phyloP scores from a whole-genome alignment of 345 rosid species.

The Camelina neglecta region DNA sequence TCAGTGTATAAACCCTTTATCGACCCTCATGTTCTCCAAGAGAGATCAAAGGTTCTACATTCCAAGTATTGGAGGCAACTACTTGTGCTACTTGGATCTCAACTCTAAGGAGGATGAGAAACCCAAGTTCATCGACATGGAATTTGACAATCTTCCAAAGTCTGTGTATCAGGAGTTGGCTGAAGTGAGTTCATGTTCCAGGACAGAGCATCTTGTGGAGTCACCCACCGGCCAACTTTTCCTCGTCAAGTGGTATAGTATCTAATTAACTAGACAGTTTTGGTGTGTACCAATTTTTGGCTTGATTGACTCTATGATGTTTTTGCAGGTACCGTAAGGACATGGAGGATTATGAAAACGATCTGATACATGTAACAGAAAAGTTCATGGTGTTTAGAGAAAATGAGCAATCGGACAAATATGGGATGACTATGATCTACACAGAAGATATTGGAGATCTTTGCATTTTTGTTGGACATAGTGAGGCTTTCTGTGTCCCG shows the following conservation, averaged over 20 bases:
- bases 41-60: slow-evolving; percentile 7
- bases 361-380: no score
- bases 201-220: slow-evolving; percentile 17
- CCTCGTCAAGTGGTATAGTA: slow-evolving; percentile 22
- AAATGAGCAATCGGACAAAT: no score
- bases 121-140: neutral
- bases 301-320: no score
- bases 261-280: neutral
- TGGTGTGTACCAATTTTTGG: neutral
- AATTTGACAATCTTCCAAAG: neutral
- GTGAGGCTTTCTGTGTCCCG: no score
- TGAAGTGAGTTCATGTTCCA: neutral
- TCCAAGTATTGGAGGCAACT: neutral
- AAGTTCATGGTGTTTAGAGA: no score
- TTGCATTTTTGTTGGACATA: no score
- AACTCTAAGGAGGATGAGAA: neutral
- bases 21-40: slow-evolving; percentile 23
- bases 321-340: no score
- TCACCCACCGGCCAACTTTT: slow-evolving; percentile 27
- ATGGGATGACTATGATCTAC: no score
- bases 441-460: no score
- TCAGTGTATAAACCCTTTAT: neutral
- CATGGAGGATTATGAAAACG: no score
- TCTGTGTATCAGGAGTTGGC: neutral
- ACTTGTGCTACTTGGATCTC: slow-evolving; percentile 5